These are phyloP conservation scores for Mercurialis annua DNA, from an alignment of 345 rosid species.

Conservation along the genomic window DNA sequence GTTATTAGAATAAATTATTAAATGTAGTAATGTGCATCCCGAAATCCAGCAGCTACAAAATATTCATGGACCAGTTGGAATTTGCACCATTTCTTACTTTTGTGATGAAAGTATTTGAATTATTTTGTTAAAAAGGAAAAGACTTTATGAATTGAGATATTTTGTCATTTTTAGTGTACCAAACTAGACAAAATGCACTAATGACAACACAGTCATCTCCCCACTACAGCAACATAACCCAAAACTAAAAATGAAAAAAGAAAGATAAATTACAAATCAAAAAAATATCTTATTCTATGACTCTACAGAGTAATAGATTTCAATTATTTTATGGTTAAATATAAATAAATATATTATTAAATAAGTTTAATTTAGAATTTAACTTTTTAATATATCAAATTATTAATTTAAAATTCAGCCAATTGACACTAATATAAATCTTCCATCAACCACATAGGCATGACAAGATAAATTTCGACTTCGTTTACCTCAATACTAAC, in stretches of 20 bases:
- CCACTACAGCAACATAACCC: not conserved
- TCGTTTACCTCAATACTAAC: too few species aligned
- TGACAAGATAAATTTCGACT: too few species aligned
- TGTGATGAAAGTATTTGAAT: not conserved
- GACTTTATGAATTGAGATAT: not conserved
- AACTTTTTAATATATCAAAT: too few species aligned
- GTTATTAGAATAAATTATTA: not conserved
- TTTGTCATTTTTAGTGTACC: not conserved
- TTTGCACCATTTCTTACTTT: not conserved
- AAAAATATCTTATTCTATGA: too few species aligned
- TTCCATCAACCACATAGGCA: too few species aligned
- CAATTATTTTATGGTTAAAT: too few species aligned
- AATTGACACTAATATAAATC: too few species aligned
- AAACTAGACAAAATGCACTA: slow-evolving; percentile 3
- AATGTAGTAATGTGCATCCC: not conserved
- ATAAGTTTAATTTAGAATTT: too few species aligned
- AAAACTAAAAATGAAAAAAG: not conserved
- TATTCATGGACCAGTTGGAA: not conserved
- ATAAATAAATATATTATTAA: too few species aligned
- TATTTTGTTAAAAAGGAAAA: not conserved
- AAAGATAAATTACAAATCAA: not conserved
- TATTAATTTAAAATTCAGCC: too few species aligned
- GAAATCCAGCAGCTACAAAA: slow-evolving; percentile 2
- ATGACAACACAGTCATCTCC: not conserved
- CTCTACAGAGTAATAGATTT: too few species aligned